Base-by-base conservation (phyloP, 768 basidiomycete genomes). In the Pluteus cervinus region DNA sequence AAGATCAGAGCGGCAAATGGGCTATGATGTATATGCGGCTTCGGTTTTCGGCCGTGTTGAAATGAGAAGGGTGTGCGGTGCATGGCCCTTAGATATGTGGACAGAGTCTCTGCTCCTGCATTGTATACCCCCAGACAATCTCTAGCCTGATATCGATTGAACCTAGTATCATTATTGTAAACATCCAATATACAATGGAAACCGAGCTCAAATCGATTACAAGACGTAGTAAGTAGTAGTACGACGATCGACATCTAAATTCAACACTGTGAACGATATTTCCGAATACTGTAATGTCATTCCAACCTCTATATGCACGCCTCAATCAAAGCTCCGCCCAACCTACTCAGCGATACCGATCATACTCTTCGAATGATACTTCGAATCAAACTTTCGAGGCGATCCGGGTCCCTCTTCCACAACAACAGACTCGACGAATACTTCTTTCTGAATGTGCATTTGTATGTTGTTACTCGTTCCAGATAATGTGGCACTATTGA, bases 1-100 rank as follows among this genome's bases (percentile, higher is more conserved):
- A 63, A 49, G 79, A 85, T 52, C 52, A 47, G n/a, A 57, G 61
- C 18, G 79, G 79, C 11, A 69, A 69, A 8, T 86, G 84, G 84
- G 60, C 70, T 21, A 61, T 86, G 62, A 76, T 88, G 70, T 88
- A 86, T 50, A 75, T 74, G 43, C 63, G 88, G 33, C 55, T 89
- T 48, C 66, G 86, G 36, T 79, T 85, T 45, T 64, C 60, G 31
- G 81, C 83, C 29, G 55, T 71, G 24, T 45, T 71, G 41, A 59
- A n/a, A 55, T 38, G 45, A 54, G 39, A 33, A 29, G 20, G 14
- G 18, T 24, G 15, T 17, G 12, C 16, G 11, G 23, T 7, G 5
- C 34, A 15, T n/a, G 14, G n/a, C 16, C 5, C 16, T 31, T 18
- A n/a, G n/a, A n/a, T n/a, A n/a, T n/a, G n/a, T n/a, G n/a, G n/a